Evolutionary conservation across 2,329 filamentous ascomycete genomes (phyloP), one percentile per base, ranked within the genome.

Genomic region (Penicillium digitatum): DNA sequence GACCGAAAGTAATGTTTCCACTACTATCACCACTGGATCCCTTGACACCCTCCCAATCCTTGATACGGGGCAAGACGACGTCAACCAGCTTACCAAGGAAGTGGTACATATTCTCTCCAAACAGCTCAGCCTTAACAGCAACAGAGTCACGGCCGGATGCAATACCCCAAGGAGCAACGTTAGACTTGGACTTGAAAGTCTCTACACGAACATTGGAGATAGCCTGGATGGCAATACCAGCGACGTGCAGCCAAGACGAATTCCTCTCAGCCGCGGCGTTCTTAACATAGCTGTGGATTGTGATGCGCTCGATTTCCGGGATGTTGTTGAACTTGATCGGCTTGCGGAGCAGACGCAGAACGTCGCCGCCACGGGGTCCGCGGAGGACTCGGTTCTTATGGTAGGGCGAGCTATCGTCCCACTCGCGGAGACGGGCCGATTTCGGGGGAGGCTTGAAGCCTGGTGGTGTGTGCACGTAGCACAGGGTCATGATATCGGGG

Each of bases 331-430:
- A 96, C 24, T 82, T 87, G 64, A 84, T 82, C 10, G 81, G 82
- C 60, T 82, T 80, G 55, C 81, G 73, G 45, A 80, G 68, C 18
- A 80, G 70, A 5, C 76, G 76, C 43, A 80, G 66, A 18, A 77
- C 74, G 60, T 89, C 85, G 61, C 85, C 83, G 62, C 94, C 94
- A 67, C 93, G 84, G 5, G 94, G 94, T 1, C 87, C 89, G 61
- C 94, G 87, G 62, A 89, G 83, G 5, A 89, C 88, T 66, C 94
- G 83, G 75, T 95, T 95, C 78, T 91, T 90, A 80, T 92, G 92
- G 77, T 99, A 99, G 2, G 93, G 94, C 8, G 90, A 95, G 49
- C 87, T 89, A 65, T 87, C 92, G 57, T 93, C 88, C 94, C 94
- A 99, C 66, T 82, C 78, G 54, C 94, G 85, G 64, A 97, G 78